A percentile compares a stretch with the other conserved stretches of the same genome.
phyloP scores from a whole-genome alignment of 1,284 basidiomycete species.

The Ceratobasidium sp. region DNA sequence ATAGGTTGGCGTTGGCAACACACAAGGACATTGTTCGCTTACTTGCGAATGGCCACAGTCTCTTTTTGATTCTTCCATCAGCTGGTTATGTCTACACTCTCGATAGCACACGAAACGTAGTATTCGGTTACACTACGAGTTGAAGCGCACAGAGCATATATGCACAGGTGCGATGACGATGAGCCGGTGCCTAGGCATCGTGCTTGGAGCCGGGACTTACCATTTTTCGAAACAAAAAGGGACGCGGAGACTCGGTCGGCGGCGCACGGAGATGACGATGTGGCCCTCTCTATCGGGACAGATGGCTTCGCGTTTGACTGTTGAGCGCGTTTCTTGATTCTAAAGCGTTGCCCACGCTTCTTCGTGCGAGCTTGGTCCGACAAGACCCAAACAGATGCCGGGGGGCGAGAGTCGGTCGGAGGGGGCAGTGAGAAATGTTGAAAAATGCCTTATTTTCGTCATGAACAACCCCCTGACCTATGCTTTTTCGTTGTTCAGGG shows the following conservation, averaged over 20 bases:
- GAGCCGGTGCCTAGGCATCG: constrained; percentile 28
- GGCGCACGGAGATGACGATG: constrained; percentile 33
- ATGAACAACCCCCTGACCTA: constrained; percentile 1
- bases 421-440: constrained; percentile 12
- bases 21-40: too few relatives aligned
- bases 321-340: not conserved
- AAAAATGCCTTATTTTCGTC: not conserved
- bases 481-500: not conserved
- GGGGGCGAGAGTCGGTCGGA: not conserved
- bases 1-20: too few relatives aligned
- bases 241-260: constrained; percentile 32
- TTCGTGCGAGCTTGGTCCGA: not conserved
- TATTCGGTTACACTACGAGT: constrained; percentile 36
- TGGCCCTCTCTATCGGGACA: constrained; percentile 11
- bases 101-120: constrained; percentile 30
- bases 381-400: not conserved
- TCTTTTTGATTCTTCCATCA: constrained; percentile 22
- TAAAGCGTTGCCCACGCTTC: not conserved
- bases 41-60: constrained; percentile 2
- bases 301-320: not conserved
- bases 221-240: constrained; percentile 7
- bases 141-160: too few relatives aligned
- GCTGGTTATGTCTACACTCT: constrained; percentile 31
- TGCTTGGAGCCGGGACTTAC: constrained; percentile 1
- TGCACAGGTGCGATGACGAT: not conserved